Conservation (phyloP, 2,329 filamentous ascomycete genomes). For the Stachybotrys chartarum region DNA sequence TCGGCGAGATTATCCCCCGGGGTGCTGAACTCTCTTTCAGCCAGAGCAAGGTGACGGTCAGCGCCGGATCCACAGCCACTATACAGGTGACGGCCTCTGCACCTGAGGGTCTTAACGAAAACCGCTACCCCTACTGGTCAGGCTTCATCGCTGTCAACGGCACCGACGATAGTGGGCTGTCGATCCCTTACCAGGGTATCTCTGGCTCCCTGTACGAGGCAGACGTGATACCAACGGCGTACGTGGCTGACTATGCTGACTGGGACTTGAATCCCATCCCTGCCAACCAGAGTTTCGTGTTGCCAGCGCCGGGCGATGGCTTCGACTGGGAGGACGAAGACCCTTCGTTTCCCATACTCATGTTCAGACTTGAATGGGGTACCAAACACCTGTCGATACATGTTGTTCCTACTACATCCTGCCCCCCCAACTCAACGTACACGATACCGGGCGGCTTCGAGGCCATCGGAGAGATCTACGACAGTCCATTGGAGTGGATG, state of each 20-base stretch:
- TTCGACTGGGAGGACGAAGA: not conserved
- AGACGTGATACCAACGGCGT: not conserved
- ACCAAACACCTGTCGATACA: not conserved
- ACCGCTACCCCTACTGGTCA: constrained; percentile 29
- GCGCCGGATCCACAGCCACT: constrained; percentile 11
- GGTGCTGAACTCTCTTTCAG: constrained; percentile 22
- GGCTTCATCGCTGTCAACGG: constrained; percentile 31
- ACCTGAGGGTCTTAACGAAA: constrained; percentile 16
- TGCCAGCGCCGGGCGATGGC: not conserved
- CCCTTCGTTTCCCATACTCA: not conserved
- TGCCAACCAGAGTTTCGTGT: not conserved
- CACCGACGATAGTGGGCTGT: constrained; percentile 22
- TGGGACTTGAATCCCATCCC: not conserved
- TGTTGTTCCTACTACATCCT: not conserved
- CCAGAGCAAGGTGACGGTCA: constrained; percentile 28
- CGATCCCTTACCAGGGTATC: constrained; percentile 29
- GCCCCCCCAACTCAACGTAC: not conserved
- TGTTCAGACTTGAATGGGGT: not conserved
- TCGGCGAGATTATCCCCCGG: constrained; percentile 1
- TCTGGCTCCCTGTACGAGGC: constrained; percentile 11
- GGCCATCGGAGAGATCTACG: not conserved
- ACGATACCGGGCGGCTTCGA: not conserved
- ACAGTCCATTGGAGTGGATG: not conserved
- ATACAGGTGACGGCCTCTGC: constrained; percentile 22
- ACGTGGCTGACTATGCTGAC: not conserved